A percentile compares a stretch with the other conserved stretches of the same genome.
These are phyloP conservation scores for Isabelozyma pseudorhagii DNA, from an alignment of 805 yeast genomes.

Conservation along the genomic window DNA sequence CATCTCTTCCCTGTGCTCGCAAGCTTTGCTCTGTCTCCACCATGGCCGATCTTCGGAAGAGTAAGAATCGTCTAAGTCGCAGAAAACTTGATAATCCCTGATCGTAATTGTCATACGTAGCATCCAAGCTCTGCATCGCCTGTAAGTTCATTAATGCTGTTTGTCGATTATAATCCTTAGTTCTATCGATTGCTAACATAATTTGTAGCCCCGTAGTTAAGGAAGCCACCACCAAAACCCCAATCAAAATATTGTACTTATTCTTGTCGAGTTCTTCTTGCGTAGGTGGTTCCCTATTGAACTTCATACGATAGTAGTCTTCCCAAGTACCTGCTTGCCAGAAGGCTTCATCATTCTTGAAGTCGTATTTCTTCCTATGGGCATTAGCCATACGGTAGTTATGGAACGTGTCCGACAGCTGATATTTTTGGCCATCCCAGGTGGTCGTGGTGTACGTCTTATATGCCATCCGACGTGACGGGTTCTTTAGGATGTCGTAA, in stretches of 20 bases:
- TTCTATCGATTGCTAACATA: slow-evolving; percentile 33
- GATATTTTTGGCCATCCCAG: slow-evolving; percentile 23
- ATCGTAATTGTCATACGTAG: slow-evolving; percentile 24
- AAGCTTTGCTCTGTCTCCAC: slow-evolving; percentile 13
- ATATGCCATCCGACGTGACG: slow-evolving; percentile 36
- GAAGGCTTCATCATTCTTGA: slow-evolving; percentile 40
- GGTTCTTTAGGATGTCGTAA: slow-evolving; percentile 49
- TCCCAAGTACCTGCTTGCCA: slow-evolving; percentile 69
- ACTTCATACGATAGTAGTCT: slow-evolving; percentile 48
- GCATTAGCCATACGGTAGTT: slow-evolving; percentile 37
- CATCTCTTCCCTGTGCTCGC: slow-evolving; percentile 10
- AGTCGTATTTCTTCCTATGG: slow-evolving; percentile 29
- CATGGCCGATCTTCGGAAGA: slow-evolving; percentile 27
- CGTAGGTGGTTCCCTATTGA: slow-evolving; percentile 36
- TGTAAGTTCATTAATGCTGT: slow-evolving; percentile 22
- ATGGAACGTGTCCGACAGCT: slow-evolving; percentile 18
- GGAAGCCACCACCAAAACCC: slow-evolving; percentile 29
- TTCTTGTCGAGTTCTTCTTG: slow-evolving; percentile 39
- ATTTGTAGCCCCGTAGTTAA: slow-evolving; percentile 32
- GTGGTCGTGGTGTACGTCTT: slow-evolving; percentile 21
- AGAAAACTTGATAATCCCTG: slow-evolving; percentile 24
- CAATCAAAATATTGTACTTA: slow-evolving; percentile 38
- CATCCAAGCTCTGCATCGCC: slow-evolving; percentile 25
- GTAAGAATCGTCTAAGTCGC: slow-evolving; percentile 30
- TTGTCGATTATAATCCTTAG: slow-evolving; percentile 26